Conservation (phyloP, 73 alveolate species). For the Paramecium biaurelia region DNA sequence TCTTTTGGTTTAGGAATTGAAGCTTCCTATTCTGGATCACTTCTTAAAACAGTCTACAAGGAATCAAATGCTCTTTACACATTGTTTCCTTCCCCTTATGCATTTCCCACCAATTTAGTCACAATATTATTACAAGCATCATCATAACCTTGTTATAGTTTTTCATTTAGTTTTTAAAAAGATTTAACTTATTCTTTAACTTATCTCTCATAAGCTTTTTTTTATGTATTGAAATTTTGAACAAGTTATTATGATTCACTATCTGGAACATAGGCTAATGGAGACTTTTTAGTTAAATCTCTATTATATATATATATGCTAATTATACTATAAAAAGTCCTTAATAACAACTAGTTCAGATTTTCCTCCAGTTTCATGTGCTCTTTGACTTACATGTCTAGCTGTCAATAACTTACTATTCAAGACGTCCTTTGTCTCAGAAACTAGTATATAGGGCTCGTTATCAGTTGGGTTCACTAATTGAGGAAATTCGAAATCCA, state of each 20-base stretch:
- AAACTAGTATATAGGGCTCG: neutral
- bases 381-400: neutral
- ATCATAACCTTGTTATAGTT: neutral
- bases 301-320: neutral
- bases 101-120: neutral
- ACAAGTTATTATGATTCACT: neutral
- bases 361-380: neutral
- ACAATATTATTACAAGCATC: conserved; percentile 7
- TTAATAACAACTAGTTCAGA: neutral
- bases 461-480: conserved; percentile 6
- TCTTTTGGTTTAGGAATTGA: conserved; percentile 29
- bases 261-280: conserved; percentile 13
- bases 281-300: conserved; percentile 3
- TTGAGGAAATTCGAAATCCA: conserved; percentile 44
- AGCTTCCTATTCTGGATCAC: conserved; percentile 46
- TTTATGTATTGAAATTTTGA: neutral
- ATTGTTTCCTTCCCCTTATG: neutral
- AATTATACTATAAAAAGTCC: neutral
- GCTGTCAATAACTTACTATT: neutral
- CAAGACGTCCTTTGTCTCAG: neutral
- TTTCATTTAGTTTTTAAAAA: neutral
- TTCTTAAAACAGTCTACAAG: neutral
- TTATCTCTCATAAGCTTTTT: neutral
- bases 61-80: neutral
- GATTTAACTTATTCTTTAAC: neutral